Conservation (phyloP, 768 basidiomycete species). For the Boletellus ananas region DNA sequence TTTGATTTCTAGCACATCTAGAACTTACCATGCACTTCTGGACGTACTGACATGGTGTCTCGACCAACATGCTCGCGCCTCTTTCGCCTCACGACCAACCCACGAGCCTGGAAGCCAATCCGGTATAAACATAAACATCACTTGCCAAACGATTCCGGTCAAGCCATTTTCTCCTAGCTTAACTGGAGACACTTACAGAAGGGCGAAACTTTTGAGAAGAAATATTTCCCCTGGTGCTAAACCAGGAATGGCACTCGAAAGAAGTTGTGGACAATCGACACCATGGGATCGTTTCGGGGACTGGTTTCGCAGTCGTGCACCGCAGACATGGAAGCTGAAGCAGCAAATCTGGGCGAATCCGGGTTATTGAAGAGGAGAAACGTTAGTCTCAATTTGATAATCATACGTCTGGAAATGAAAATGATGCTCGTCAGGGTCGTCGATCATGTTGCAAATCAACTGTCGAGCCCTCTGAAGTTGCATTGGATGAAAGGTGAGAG, state of each 20-base stretch:
- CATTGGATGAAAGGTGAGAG: background rate
- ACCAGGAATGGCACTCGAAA: background rate
- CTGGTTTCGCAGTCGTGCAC: constrained; percentile 15
- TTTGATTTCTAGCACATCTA: no score
- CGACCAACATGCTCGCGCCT: background rate
- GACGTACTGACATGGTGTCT: constrained; percentile 24
- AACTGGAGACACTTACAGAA: no score
- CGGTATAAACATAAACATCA: constrained; percentile 6
- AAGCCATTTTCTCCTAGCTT: background rate
- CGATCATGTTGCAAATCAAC: background rate
- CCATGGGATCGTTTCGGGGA: constrained; percentile 6
- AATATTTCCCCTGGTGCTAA: constrained; percentile 1
- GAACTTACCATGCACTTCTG: constrained; percentile 26
- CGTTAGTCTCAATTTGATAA: background rate
- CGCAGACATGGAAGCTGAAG: constrained; percentile 23
- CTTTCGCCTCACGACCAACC: constrained; percentile 32
- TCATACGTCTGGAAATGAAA: constrained; percentile 5
- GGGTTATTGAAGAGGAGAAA: background rate
- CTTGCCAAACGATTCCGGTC: background rate
- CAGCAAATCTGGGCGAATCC: constrained; percentile 22
- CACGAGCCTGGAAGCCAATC: constrained; percentile 40
- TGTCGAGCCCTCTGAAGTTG: background rate
- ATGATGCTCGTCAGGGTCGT: background rate
- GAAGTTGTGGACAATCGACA: constrained; percentile 2
- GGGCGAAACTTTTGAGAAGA: background rate